These are phyloP conservation scores for Sanghuangporus baumii DNA, from an alignment of 1,284 basidiomycete genomes.

Conservation along the genomic window DNA sequence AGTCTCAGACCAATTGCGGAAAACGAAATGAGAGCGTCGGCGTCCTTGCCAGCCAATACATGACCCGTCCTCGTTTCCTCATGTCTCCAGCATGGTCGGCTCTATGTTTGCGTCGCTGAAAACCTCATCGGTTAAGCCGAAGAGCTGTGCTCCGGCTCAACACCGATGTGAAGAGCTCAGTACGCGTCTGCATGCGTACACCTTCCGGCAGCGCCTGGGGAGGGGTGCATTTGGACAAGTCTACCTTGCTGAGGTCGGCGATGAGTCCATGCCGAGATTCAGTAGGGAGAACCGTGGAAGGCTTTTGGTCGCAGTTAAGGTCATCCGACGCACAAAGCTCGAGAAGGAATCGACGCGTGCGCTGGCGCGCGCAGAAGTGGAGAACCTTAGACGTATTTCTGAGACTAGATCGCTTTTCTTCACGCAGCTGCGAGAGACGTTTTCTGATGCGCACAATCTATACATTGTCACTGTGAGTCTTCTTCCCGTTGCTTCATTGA, in stretches of 20 bases:
- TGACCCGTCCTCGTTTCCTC: not conserved
- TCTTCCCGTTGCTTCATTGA: not conserved
- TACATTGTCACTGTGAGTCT: slow-evolving; percentile 14
- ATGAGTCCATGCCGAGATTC: not conserved
- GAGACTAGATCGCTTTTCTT: slow-evolving; percentile 3
- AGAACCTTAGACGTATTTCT: slow-evolving; percentile 2
- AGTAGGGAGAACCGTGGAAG: not conserved
- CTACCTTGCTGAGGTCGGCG: not conserved
- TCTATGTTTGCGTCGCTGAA: not conserved
- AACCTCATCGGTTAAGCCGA: not conserved
- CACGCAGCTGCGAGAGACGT: slow-evolving; percentile 7
- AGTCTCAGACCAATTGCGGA: not conserved
- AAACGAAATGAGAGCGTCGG: not conserved
- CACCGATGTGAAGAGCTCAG: slow-evolving; percentile 9
- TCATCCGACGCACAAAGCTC: slow-evolving; percentile 9
- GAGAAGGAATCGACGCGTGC: not conserved
- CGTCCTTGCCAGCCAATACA: not conserved
- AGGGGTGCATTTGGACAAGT: slow-evolving; percentile 10
- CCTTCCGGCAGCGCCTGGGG: not conserved
- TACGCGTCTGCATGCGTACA: not conserved
- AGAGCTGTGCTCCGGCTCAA: not conserved
- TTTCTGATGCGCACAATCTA: slow-evolving; percentile 13
- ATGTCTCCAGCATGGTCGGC: not conserved
- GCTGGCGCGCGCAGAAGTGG: slow-evolving; percentile 5
- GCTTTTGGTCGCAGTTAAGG: slow-evolving; percentile 6